A percentile compares a stretch with the other conserved stretches of the same genome.
Conservation (phyloP, 2,329 filamentous ascomycete genomes). For the Fusarium sp. region DNA sequence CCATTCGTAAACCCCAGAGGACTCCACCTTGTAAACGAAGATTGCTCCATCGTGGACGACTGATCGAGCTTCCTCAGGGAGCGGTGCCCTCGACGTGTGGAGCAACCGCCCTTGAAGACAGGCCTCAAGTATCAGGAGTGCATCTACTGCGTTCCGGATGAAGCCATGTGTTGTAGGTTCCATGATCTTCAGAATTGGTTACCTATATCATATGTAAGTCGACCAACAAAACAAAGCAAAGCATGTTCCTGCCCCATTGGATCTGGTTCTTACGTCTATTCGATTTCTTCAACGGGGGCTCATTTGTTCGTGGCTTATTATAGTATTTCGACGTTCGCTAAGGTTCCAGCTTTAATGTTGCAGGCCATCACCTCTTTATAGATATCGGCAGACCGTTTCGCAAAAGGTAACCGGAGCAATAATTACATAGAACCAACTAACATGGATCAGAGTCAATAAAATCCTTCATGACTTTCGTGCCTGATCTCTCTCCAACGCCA, state of each 20-base stretch:
- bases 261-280: neutral
- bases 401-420: neutral
- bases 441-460: neutral
- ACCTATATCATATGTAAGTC: neutral
- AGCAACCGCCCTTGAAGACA: neutral
- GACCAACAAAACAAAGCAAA: neutral
- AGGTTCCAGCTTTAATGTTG: neutral
- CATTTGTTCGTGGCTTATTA: neutral
- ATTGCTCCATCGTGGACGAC: neutral
- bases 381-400: accelerated
- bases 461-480: neutral
- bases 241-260: accelerated
- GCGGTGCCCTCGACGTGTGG: neutral
- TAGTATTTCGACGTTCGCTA: neutral
- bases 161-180: neutral
- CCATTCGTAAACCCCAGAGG: neutral
- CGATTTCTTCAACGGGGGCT: neutral
- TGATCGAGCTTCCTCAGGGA: neutral
- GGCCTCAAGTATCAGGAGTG: neutral
- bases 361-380: neutral
- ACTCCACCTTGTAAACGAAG: neutral
- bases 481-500: neutral
- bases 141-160: neutral
- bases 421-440: neutral
- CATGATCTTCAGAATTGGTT: neutral